Evolutionary conservation across 1,284 basidiomycete genomes (phyloP).

Genomic region (Salmacisia buchloeana): DNA sequence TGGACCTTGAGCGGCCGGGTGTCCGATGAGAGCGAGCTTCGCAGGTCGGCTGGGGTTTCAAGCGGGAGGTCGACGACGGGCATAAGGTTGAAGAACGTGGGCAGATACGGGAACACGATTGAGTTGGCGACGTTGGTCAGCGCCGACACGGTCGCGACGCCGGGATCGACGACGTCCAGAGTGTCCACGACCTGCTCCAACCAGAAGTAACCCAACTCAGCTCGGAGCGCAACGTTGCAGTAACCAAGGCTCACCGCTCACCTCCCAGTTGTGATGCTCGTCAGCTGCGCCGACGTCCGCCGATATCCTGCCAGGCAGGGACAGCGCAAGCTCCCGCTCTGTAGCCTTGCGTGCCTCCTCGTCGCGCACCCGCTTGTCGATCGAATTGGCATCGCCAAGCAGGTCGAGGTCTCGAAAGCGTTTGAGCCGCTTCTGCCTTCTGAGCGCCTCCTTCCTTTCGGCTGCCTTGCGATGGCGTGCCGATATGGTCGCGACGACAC

Average conservation of each 20-base stretch:
- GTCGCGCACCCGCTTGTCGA: neutral
- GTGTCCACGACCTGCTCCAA: constrained; percentile 22
- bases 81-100: constrained; percentile 63
- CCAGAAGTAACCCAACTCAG: neutral
- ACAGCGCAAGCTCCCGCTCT: neutral
- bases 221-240: too few species aligned
- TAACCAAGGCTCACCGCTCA: neutral
- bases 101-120: constrained; percentile 61
- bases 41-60: constrained; percentile 9
- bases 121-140: constrained; percentile 73
- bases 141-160: constrained; percentile 65
- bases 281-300: neutral
- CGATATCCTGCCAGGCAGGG: neutral
- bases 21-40: constrained; percentile 10
- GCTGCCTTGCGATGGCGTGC: neutral
- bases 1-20: neutral
- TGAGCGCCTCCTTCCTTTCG: neutral
- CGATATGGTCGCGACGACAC: neutral
- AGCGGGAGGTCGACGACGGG: constrained; percentile 60
- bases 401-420: neutral
- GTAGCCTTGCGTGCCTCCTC: neutral
- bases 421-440: neutral
- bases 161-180: constrained; percentile 70
- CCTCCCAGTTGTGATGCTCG: neutral
- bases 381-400: neutral